A percentile compares a stretch with the other conserved stretches of the same genome.
These are phyloP conservation scores for Leptodermis oblonga DNA, from an alignment of 257 asterid genomes.

Conservation along the genomic window DNA sequence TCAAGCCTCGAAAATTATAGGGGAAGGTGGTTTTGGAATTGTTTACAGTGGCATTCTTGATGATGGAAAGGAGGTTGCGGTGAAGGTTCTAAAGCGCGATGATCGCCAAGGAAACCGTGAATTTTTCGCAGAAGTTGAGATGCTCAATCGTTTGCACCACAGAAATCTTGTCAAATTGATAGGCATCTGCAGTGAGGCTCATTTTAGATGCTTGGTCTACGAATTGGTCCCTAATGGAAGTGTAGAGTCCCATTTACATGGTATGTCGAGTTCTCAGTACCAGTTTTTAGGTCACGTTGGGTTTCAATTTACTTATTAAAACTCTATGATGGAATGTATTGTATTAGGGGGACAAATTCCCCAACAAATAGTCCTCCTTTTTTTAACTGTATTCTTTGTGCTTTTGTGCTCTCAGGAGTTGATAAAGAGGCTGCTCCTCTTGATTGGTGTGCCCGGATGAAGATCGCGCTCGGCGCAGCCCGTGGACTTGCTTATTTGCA, in stretches of 20 bases:
- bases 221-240: constrained; percentile 94
- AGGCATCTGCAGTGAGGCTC: constrained; percentile 76
- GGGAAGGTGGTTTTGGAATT: constrained; percentile 96
- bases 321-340: no score
- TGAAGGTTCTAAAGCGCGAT: constrained; percentile 75
- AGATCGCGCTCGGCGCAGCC: constrained; percentile 88
- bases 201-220: constrained; percentile 62
- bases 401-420: constrained; percentile 39
- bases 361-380: no score
- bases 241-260: constrained; percentile 87
- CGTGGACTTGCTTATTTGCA: constrained; percentile 88
- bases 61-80: constrained; percentile 72
- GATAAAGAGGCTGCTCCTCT: constrained; percentile 68
- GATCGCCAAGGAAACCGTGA: constrained; percentile 84
- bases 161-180: constrained; percentile 75
- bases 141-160: constrained; percentile 88
- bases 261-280: constrained; percentile 25
- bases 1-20: constrained; percentile 45
- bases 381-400: constrained; percentile 8
- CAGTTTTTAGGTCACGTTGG: not conserved
- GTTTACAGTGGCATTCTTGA: constrained; percentile 79
- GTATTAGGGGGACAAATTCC: no score
- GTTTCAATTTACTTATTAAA: no score
- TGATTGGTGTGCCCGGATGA: constrained; percentile 78
- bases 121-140: constrained; percentile 91